Evolutionary conservation across 768 basidiomycete genomes (phyloP), one percentile per base, ranked within the genome.

Genomic region (Trametes punicea): DNA sequence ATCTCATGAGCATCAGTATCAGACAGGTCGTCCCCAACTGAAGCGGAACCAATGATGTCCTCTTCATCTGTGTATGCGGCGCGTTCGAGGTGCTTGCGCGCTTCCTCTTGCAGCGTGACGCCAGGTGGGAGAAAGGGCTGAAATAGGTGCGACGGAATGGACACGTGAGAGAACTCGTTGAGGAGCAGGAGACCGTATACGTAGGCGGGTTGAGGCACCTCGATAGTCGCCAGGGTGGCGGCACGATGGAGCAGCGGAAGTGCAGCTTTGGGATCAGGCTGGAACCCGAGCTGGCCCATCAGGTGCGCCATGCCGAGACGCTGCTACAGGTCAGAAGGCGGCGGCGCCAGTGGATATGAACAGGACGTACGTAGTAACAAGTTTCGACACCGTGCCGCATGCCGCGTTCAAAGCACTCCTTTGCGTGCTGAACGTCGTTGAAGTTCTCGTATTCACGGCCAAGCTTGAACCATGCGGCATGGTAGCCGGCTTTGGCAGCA

Each of bases 231-330:
- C 11, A 87, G 76, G 1, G 81, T 81, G 0, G 94, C 93, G 0
- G 96, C 90, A 27, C 81, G 82, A 45, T 84, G 80, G 16, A 98
- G 81, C 39, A 93, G 77, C 0, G 87, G 81, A 2, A 96, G 69
- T 0, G 89, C 95, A 2, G 69, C 65, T 10, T 78, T 68, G 0
- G 80, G 78, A 46, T 81, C 77, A 3, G 78, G 62, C 2, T 77
- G 71, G 10, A 91, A 74, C 9, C 80, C 79, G 18, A 98, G 84
- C 67, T 98, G 96, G 29, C 92, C 93, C 64, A 94, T 80, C 8
- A 98, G 75, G 66, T 93, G 78, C 0, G 93, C 95, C 87, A 96
- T 95, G 1, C 93, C 95, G 75, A 98, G 80, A 0, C 95, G 86
- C 90, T 94, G 60, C n/a, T 49, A 41, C 31, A 58, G 23, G 45